A percentile compares a stretch with the other conserved stretches of the same genome.
Conservation (phyloP, 1,284 basidiomycete species). For the Cryptococcus sp. region DNA sequence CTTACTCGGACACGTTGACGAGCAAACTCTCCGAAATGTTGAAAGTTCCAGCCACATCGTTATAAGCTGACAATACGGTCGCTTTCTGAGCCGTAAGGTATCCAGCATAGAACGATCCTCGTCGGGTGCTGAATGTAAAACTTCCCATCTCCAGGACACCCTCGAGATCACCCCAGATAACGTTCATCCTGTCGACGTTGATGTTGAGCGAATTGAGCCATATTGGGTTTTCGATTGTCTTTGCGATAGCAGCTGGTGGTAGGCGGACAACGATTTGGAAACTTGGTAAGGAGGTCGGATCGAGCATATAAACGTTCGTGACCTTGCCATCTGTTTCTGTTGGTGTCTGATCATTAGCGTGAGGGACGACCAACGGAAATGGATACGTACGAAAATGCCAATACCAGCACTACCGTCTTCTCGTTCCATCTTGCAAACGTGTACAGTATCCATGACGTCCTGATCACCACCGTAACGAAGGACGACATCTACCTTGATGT, state of each 20-base stretch:
- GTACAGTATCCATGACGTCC: conserved; percentile 21
- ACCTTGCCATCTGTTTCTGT: conserved; percentile 35
- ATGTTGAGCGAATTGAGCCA: conserved; percentile 23
- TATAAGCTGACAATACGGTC: conserved; percentile 27
- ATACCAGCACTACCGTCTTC: conserved; percentile 33
- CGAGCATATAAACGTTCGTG: conserved; percentile 25
- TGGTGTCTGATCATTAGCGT: conserved; percentile 23
- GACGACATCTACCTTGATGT: conserved; percentile 41
- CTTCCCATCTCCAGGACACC: conserved; percentile 30
- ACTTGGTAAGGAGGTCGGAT: conserved; percentile 30
- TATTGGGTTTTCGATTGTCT: conserved; percentile 2
- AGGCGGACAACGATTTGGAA: conserved; percentile 38
- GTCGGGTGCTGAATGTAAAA: conserved; percentile 19
- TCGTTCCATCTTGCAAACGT: conserved; percentile 36
- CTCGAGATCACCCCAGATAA: conserved; percentile 36
- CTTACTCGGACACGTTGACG: conserved; percentile 42
- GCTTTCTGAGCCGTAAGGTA: conserved; percentile 31
- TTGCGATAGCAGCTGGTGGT: conserved; percentile 24
- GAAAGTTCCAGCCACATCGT: conserved; percentile 38
- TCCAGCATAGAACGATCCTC: conserved; percentile 33
- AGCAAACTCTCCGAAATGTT: conserved; percentile 39
- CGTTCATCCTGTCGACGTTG: conserved; percentile 36
- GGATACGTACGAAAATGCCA: conserved; percentile 41
- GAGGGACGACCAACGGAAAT: background rate
- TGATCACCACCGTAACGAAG: conserved; percentile 27